Percentiles rank a stretch among this genome's conserved stretches.
phyloP scores from a whole-genome alignment of 768 basidiomycete genomes.

The Leccinum ochraceum region DNA sequence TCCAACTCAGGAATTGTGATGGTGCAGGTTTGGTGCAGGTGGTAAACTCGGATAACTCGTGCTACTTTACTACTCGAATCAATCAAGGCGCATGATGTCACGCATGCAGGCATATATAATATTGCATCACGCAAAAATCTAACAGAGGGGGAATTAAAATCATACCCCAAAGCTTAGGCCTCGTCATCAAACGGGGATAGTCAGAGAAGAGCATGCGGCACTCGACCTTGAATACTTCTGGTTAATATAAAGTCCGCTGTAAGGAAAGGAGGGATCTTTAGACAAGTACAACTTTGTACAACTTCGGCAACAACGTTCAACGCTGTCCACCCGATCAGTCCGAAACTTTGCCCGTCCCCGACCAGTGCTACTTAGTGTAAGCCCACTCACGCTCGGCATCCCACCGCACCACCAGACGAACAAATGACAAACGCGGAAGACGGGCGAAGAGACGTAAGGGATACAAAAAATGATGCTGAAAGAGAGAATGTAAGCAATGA shows the following conservation, averaged over 20 bases:
- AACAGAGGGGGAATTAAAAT: not conserved
- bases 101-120: no score
- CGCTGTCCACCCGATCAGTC: constrained; percentile 15
- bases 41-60: no score
- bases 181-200: not conserved
- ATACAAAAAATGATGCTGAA: constrained; percentile 23
- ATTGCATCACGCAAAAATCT: not conserved
- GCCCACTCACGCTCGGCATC: not conserved
- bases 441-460: constrained; percentile 8
- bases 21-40: not conserved
- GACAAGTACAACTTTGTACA: constrained; percentile 18
- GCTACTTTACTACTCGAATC: no score
- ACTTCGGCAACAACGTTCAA: constrained; percentile 10
- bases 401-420: constrained; percentile 5
- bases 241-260: constrained; percentile 20
- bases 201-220: not conserved
- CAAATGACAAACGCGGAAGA: constrained; percentile 1
- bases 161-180: not conserved
- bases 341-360: not conserved
- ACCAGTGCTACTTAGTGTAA: not conserved
- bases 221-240: constrained; percentile 10
- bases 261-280: constrained; percentile 7
- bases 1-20: not conserved
- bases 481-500: constrained; percentile 29
- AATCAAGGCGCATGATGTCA: no score